phyloP scores from a whole-genome alignment of 73 alveolate species.

The Paraurostyla sp. region DNA sequence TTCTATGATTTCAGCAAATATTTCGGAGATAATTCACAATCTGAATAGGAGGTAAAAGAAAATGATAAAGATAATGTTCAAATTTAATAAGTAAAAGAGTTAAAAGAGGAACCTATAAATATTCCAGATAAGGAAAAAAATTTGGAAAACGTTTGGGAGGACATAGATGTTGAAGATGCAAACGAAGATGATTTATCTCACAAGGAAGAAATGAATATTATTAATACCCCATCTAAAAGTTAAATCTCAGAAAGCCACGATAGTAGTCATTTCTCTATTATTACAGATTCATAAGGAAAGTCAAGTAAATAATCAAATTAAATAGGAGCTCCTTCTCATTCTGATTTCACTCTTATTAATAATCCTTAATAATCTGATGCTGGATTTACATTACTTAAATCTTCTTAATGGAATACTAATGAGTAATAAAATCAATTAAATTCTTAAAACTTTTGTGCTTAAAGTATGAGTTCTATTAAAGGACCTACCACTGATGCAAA shows the following conservation, averaged over 20 bases:
- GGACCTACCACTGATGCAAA: background rate
- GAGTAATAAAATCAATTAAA: background rate
- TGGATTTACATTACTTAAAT: no score
- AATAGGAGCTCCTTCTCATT: background rate
- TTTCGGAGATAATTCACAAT: conserved; percentile 3
- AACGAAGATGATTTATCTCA: background rate
- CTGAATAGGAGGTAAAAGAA: background rate
- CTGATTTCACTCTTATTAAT: background rate
- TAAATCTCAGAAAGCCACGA: background rate
- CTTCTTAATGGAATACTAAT: background rate
- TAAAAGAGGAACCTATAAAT: background rate
- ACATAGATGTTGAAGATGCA: conserved; percentile 53
- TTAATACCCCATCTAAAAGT: conserved; percentile 1
- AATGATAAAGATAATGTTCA: background rate
- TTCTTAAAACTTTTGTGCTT: background rate
- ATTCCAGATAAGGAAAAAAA: background rate
- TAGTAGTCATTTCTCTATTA: background rate
- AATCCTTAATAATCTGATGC: no score
- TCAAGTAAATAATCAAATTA: background rate
- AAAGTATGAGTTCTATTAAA: background rate
- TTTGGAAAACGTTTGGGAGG: conserved; percentile 63
- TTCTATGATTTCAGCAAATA: conserved; percentile 73
- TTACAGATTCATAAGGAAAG: conserved; percentile 1
- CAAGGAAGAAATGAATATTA: background rate
- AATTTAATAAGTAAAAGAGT: background rate